A percentile compares a stretch with the other conserved stretches of the same genome.
Evolutionary conservation across 2,329 filamentous ascomycete genomes (phyloP).

Genomic region (Dactylellina sp.): DNA sequence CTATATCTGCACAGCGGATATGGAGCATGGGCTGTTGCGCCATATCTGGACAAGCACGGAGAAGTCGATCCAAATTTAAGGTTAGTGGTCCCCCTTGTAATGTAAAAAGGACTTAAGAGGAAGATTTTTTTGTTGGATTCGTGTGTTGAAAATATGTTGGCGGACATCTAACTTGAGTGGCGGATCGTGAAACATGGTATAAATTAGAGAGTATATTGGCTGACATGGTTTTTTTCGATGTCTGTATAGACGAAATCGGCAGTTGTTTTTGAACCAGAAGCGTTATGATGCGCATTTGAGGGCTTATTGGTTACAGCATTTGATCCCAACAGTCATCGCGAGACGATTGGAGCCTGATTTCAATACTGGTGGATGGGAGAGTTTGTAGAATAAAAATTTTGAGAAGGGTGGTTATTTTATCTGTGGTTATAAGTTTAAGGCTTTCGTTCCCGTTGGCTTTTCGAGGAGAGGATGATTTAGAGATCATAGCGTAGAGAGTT

Average conservation of each 20-base stretch:
- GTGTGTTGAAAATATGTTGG: conserved; percentile 9
- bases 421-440: not conserved
- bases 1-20: conserved; percentile 85
- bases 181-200: conserved; percentile 7
- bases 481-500: too few relatives aligned
- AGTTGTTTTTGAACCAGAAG: conserved; percentile 92
- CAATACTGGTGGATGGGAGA: conserved; percentile 98
- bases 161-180: conserved; percentile 3
- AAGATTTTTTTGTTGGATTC: conserved; percentile 26
- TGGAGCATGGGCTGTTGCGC: conserved; percentile 86
- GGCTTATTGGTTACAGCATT: conserved; percentile 86
- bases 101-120: too few relatives aligned
- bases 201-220: not conserved
- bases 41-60: conserved; percentile 95
- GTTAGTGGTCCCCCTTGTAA: conserved; percentile 43
- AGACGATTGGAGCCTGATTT: conserved; percentile 93
- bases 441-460: not conserved
- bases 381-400: conserved; percentile 66
- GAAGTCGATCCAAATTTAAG: conserved; percentile 90
- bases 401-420: not conserved
- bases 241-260: conserved; percentile 75
- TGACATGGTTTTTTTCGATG: conserved; percentile 18
- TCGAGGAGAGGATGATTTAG: too few relatives aligned
- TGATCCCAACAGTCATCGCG: conserved; percentile 87
- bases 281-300: conserved; percentile 89